Conservation (phyloP, 1,284 basidiomycete genomes). For the Vanrija pseudolonga region DNA sequence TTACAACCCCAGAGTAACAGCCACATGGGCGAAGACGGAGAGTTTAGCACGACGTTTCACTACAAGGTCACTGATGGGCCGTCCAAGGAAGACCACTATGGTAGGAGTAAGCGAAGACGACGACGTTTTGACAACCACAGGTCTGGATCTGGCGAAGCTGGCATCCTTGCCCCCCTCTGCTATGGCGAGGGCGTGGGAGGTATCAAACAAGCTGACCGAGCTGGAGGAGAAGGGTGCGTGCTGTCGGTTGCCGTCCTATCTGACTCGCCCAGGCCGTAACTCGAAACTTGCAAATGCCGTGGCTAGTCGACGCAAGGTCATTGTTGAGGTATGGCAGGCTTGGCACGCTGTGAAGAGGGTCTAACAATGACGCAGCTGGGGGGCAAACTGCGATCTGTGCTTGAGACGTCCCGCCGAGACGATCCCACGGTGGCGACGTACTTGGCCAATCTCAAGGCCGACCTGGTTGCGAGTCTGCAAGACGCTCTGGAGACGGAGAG, state of each 20-base stretch:
- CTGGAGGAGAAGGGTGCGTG: constrained; percentile 56
- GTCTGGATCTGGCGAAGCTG: constrained; percentile 75
- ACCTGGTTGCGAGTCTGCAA: constrained; percentile 2
- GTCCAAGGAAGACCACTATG: constrained; percentile 43
- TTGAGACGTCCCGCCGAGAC: constrained; percentile 4
- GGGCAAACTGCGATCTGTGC: constrained; percentile 9
- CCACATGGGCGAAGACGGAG: constrained; percentile 53
- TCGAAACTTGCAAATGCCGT: constrained; percentile 8
- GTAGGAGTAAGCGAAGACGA: constrained; percentile 14
- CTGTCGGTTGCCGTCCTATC: neutral
- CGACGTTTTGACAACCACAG: constrained; percentile 46
- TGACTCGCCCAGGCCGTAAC: constrained; percentile 8
- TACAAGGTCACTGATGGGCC: constrained; percentile 58
- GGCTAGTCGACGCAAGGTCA: constrained; percentile 13
- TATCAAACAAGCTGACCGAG: constrained; percentile 60
- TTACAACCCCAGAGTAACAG: constrained; percentile 8
- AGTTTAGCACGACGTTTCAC: constrained; percentile 67
- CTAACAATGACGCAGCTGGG: constrained; percentile 5
- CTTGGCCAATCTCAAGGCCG: constrained; percentile 2
- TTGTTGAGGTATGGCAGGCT: constrained; percentile 5
- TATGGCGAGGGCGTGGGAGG: constrained; percentile 59
- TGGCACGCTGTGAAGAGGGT: neutral
- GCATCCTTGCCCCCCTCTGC: constrained; percentile 73
- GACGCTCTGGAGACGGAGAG: neutral
- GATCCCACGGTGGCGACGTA: constrained; percentile 1